Conservation (phyloP, 768 basidiomycete genomes). For the Neoboletus magnificus region DNA sequence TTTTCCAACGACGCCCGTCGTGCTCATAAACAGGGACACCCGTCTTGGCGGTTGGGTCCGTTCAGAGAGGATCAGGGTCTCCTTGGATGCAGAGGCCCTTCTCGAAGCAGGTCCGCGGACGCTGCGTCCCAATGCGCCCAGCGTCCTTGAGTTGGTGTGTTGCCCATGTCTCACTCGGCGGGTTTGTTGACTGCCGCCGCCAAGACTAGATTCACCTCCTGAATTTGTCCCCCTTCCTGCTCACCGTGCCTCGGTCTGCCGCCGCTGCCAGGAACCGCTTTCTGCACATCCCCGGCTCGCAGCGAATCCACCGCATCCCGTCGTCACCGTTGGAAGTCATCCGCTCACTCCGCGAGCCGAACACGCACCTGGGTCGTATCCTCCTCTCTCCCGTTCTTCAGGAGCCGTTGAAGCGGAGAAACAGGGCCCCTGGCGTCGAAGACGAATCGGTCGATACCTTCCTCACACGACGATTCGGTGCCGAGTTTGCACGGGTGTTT, state of each 20-base stretch:
- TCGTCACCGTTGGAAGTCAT: conserved; percentile 36
- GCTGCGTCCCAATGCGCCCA: conserved; percentile 69
- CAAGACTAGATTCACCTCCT: conserved; percentile 71
- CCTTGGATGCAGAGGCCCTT: conserved; percentile 42
- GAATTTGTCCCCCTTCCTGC: conserved; percentile 51
- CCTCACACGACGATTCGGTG: conserved; percentile 69
- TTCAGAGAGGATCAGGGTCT: conserved; percentile 51
- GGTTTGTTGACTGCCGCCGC: conserved; percentile 10
- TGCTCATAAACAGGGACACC: conserved; percentile 62
- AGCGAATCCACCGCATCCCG: conserved; percentile 54
- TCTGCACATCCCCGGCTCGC: conserved; percentile 51
- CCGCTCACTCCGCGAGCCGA: conserved; percentile 32
- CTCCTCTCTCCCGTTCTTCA: conserved; percentile 53
- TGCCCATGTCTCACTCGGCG: conserved; percentile 1
- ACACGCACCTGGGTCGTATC: conserved; percentile 36
- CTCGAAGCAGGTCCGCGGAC: conserved; percentile 89
- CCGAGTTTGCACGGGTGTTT: conserved; percentile 66
- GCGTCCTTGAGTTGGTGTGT: conserved; percentile 75
- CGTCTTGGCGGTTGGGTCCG: conserved; percentile 86
- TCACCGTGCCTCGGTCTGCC: conserved; percentile 64
- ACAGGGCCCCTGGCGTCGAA: conserved; percentile 35
- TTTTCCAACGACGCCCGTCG: conserved; percentile 57
- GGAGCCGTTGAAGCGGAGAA: conserved; percentile 55
- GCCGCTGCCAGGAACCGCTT: conserved; percentile 78
- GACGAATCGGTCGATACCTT: conserved; percentile 87